Percentiles rank a stretch among this genome's conserved stretches.
phyloP scores from a whole-genome alignment of 768 basidiomycete genomes.

The Suillus americanus region DNA sequence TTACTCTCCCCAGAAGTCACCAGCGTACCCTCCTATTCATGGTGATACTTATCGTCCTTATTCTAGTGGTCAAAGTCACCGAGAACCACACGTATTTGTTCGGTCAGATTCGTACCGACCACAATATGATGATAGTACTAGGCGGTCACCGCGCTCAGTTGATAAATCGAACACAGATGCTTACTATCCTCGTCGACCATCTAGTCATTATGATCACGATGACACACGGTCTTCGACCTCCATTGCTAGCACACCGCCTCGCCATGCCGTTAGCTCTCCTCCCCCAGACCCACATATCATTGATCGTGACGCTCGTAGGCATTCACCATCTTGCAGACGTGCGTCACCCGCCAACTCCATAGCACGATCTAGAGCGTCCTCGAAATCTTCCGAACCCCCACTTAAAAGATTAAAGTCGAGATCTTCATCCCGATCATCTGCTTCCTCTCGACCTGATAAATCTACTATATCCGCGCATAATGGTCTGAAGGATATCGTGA shows the following conservation, averaged over 20 bases:
- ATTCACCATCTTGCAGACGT: slow-evolving; percentile 9
- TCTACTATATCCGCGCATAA: slow-evolving; percentile 28
- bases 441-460: slow-evolving; percentile 24
- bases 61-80: slow-evolving; percentile 32
- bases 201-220: slow-evolving; percentile 23
- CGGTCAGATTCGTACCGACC: slow-evolving; percentile 55
- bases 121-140: slow-evolving; percentile 36
- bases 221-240: slow-evolving; percentile 30
- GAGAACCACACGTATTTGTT: slow-evolving; percentile 38
- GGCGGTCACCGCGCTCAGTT: slow-evolving; percentile 29
- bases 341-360: slow-evolving; percentile 19
- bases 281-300: slow-evolving; percentile 22
- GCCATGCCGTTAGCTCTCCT: slow-evolving; percentile 20
- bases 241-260: slow-evolving; percentile 34
- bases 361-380: slow-evolving; percentile 27
- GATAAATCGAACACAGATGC: slow-evolving; percentile 29
- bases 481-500: not conserved
- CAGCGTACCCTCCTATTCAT: slow-evolving; percentile 31
- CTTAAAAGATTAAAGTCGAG: slow-evolving; percentile 40
- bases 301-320: slow-evolving; percentile 3
- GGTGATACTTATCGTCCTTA: slow-evolving; percentile 55
- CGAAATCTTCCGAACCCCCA: slow-evolving; percentile 29
- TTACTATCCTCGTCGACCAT: slow-evolving; percentile 23
- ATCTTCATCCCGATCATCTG: slow-evolving; percentile 58
- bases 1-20: slow-evolving; percentile 36